Base-by-base conservation (phyloP, 2,329 filamentous ascomycete genomes). In the Drechslera avenae region DNA sequence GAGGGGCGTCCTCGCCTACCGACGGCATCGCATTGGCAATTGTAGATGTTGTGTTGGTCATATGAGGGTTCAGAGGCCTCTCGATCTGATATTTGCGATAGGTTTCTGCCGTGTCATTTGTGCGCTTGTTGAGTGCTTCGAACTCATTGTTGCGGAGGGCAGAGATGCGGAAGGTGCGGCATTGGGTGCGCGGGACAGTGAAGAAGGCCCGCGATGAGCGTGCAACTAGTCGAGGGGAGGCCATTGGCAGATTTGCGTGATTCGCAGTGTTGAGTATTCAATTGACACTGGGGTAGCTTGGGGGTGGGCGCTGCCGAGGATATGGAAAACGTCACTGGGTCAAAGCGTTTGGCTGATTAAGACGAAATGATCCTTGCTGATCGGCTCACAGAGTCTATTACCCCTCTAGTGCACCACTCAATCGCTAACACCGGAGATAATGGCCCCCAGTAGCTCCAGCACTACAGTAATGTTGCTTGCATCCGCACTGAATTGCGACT, bases 11-110 rank as follows among this genome's bases (percentile, higher is more conserved):
- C 44, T 77, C 75, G 52, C 85, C 85, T 19, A 86, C 77, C 32
- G 75, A 81, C 18, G 84, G 84, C 76, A 86, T 84, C 57, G 84
- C 81, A 64, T 86, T 85, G 49, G 80, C 77, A 64, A 86, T 83
- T 9, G 84, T 86, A 7, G 83, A 86, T 44, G 77, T 86, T 1
- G 83, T 85, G 69, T 86, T 86, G 26, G 85, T 85, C 68, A 87
- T 74, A 62, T 84, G 81, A 16, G 83, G 84, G 59, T 86, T 86
- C 23, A 83, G 68, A 1, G 80, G 75, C 73, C 82, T 86, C 54
- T 81, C 76, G 23, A 73, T 80, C 71, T 86, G 83, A 53, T 76
- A 76, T 59, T 82, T 78, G 59, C 83, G 78, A 67, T 84, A 80
- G 40, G 78, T 76, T 45, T 79, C 74, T 17, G 79, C 77, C 9